These are phyloP conservation scores for Dalechampia spathulata DNA, from an alignment of 441 rosid genomes.

Conservation along the genomic window DNA sequence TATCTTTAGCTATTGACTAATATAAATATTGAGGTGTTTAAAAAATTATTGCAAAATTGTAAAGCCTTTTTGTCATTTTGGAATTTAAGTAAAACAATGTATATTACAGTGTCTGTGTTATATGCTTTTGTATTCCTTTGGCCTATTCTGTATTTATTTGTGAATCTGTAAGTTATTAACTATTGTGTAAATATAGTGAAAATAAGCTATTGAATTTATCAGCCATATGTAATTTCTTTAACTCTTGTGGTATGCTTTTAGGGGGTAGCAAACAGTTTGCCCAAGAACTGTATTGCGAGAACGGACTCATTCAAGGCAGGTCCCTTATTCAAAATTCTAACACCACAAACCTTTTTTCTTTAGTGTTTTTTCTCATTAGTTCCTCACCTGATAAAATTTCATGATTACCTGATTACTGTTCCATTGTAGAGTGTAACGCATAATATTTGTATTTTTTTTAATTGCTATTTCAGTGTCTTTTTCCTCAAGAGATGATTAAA, in stretches of 20 bases:
- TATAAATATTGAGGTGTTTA: neutral
- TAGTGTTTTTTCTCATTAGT: too few relatives aligned
- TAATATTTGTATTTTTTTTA: slow-evolving; percentile 1
- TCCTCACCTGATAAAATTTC: neutral
- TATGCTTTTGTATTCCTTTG: neutral
- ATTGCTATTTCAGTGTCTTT: slow-evolving; percentile 57
- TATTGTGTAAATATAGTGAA: neutral
- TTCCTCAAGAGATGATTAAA: slow-evolving; percentile 58
- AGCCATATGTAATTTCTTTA: neutral
- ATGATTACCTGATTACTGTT: neutral
- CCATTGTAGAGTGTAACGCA: neutral
- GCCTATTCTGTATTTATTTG: too few relatives aligned
- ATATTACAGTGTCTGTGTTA: neutral
- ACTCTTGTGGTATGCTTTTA: slow-evolving; percentile 24
- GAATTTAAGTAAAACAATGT: neutral
- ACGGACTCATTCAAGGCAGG: slow-evolving; percentile 50
- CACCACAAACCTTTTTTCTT: too few relatives aligned
- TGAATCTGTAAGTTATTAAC: too few relatives aligned
- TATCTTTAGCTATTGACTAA: neutral
- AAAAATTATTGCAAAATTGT: neutral
- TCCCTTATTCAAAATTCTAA: slow-evolving; percentile 7
- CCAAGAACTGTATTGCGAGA: slow-evolving; percentile 44
- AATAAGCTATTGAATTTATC: neutral
- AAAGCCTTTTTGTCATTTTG: neutral
- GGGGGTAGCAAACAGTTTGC: slow-evolving; percentile 66